Conservation (phyloP, 306 rosid species). For the Lathyrus tuberosus region DNA sequence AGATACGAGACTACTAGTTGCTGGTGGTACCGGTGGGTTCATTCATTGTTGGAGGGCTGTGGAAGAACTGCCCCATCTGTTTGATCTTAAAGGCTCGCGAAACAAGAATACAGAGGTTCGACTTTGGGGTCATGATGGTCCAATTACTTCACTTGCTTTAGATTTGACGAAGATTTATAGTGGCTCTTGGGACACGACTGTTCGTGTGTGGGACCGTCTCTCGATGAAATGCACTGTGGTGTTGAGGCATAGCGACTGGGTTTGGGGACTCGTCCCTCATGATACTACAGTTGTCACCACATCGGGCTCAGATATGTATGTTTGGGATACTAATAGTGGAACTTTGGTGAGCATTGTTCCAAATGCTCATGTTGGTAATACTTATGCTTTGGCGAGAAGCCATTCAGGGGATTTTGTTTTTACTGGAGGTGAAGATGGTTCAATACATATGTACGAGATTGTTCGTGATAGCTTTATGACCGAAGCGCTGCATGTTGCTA, state of each 20-base stretch:
- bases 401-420: conserved; percentile 80
- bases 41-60: conserved; percentile 91
- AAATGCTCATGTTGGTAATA: conserved; percentile 75
- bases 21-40: conserved; percentile 91
- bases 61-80: conserved; percentile 72
- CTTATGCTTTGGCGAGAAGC: conserved; percentile 74
- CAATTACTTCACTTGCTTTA: conserved; percentile 83
- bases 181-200: conserved; percentile 97
- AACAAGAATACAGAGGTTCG: conserved; percentile 61
- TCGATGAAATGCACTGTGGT: conserved; percentile 62
- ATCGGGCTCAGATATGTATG: conserved; percentile 84
- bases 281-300: conserved; percentile 70
- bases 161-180: conserved; percentile 87
- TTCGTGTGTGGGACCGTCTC: conserved; percentile 85
- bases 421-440: conserved; percentile 94
- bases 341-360: conserved; percentile 52
- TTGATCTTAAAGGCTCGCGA: conserved; percentile 70
- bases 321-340: conserved; percentile 78
- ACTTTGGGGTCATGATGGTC: conserved; percentile 96
- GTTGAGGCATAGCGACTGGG: conserved; percentile 93
- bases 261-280: conserved; percentile 81
- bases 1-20: conserved; percentile 66
- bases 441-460: conserved; percentile 82
- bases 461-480: conserved; percentile 41
- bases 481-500: conserved; percentile 47